Percentiles rank a stretch among this genome's conserved stretches.
These are phyloP conservation scores for Hortiboletus rubellus DNA, from an alignment of 1,284 basidiomycete genomes.

Conservation along the genomic window DNA sequence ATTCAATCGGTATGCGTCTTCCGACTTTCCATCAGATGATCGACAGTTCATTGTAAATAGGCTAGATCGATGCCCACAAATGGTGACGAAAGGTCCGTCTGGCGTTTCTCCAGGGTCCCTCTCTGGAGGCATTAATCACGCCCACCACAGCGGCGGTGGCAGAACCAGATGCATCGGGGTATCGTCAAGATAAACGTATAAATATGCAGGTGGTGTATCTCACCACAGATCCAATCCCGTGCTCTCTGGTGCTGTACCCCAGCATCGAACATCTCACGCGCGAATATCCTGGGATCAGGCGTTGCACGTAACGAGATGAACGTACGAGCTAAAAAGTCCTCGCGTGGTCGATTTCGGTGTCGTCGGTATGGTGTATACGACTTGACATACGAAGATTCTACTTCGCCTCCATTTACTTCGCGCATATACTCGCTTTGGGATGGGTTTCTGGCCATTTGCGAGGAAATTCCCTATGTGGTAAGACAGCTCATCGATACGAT, in stretches of 20 bases:
- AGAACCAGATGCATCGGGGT: background rate
- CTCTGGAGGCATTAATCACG: background rate
- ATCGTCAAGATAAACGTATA: constrained; percentile 15
- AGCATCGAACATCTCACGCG: background rate
- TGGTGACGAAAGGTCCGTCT: background rate
- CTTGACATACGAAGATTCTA: constrained; percentile 23
- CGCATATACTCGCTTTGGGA: constrained; percentile 5
- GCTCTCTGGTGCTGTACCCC: background rate
- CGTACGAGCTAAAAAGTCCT: background rate
- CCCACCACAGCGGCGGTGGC: constrained; percentile 2
- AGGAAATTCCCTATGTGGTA: background rate
- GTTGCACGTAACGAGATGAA: background rate
- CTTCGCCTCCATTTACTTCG: background rate
- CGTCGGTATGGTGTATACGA: constrained; percentile 25
- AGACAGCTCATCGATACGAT: constrained; percentile 33
- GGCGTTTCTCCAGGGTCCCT: background rate
- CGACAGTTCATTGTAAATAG: background rate
- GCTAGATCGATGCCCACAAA: constrained; percentile 15
- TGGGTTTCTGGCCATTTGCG: background rate
- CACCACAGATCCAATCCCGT: background rate
- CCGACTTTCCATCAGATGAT: constrained; percentile 2
- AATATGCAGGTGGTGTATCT: constrained; percentile 8
- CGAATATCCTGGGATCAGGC: background rate
- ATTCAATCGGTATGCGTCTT: constrained; percentile 7
- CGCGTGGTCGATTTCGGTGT: constrained; percentile 3